Base-by-base conservation (phyloP, 306 rosid genomes). In the Ochetophila trinervis region DNA sequence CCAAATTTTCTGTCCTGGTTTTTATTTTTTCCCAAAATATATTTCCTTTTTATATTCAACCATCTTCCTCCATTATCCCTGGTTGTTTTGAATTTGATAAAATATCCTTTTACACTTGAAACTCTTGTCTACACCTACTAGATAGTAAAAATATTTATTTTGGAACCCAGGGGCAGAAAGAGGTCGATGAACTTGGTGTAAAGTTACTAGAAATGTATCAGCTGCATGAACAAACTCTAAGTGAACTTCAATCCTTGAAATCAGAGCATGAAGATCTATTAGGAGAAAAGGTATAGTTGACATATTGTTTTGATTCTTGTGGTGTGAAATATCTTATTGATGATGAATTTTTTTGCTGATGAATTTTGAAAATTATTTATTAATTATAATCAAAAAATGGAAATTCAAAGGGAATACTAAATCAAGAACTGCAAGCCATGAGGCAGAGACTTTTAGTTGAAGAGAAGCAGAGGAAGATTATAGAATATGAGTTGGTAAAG, bases 401-500 rank as follows among this genome's bases (percentile, higher is more conserved):
- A 53, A 66, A 40, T 57, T 3, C 40, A 14, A 58, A 86, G 91
- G 87, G 23, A 59, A 71, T 67, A 58, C 65, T 76, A 47, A 76
- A 73, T 45, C 74, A 79, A 58, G 88, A 86, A 77, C 83, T 86
- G 63, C 52, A 57, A 60, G 67, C 62, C 9, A 17, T 60, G 66
- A 77, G 64, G 78, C 72, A 78, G 74, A 71, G 75, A 67, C 80
- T 86, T 72, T 8, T 68, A 61, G 45, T 15, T 12, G 88, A 83
- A 79, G 86, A 83, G 80, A 78, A 71, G 76, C 84, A 76, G 65
- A 76, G 88, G 77, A 81, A 79, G 63, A 51, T 42, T 62, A 36
- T 81, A 68, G 87, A 81, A 66, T 63, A 72, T 58, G 88, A 86
- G 74, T 75, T 83, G 51, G 48, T 69, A 19, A 75, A 74, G 68